Conservation (phyloP, 495 filamentous ascomycete species). For the Parmelia sp. region DNA sequence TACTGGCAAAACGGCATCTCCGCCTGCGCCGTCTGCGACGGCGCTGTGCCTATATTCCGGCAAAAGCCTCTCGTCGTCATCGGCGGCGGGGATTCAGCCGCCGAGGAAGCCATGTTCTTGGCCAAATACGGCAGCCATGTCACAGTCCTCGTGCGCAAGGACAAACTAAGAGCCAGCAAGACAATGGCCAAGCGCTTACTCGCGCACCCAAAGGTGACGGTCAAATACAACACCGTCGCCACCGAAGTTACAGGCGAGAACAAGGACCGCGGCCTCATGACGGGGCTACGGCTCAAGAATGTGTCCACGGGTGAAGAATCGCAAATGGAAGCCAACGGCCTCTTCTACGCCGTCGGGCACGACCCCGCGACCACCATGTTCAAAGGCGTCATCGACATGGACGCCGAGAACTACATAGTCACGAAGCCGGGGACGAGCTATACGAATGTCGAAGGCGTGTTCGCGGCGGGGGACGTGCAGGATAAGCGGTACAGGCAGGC, state of each 20-base stretch:
- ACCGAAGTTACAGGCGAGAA: conserved; percentile 78
- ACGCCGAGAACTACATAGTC: conserved; percentile 81
- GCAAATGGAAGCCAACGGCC: conserved; percentile 77
- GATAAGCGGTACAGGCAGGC: conserved; percentile 98
- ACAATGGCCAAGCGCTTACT: conserved; percentile 86
- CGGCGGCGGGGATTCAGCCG: conserved; percentile 92
- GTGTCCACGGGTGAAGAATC: conserved; percentile 70
- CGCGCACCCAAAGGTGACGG: conserved; percentile 78
- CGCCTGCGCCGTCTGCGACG: conserved; percentile 96
- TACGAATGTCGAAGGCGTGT: conserved; percentile 87
- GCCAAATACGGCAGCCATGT: conserved; percentile 96
- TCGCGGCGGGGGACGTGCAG: conserved; percentile 95
- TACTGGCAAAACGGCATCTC: conserved; percentile 97
- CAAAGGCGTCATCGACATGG: conserved; percentile 78
- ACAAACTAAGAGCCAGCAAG: conserved; percentile 77
- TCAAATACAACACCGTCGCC: conserved; percentile 76
- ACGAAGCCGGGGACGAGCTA: conserved; percentile 83
- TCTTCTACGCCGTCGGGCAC: conserved; percentile 98
- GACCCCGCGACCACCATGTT: conserved; percentile 85
- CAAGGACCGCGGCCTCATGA: conserved; percentile 70
- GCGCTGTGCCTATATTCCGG: conserved; percentile 93
- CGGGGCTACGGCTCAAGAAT: conserved; percentile 71
- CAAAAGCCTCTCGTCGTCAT: conserved; percentile 95
- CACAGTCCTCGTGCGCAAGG: conserved; percentile 82
- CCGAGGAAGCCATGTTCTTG: conserved; percentile 95